These are phyloP conservation scores for Talaromyces wortmannii DNA, from an alignment of 495 filamentous ascomycete genomes.

Conservation along the genomic window DNA sequence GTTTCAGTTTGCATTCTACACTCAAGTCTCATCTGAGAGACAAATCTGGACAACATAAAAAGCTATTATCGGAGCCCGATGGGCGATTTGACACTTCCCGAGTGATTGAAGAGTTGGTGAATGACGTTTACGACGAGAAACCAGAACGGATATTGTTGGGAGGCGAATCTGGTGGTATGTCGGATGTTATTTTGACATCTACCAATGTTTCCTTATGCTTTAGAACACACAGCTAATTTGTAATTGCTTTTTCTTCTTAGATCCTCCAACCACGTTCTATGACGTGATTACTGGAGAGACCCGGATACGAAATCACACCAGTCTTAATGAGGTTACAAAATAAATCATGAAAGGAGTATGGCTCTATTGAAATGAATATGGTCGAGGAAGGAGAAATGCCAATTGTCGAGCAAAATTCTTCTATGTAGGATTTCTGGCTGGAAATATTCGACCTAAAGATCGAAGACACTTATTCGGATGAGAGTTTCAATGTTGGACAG, in stretches of 20 bases:
- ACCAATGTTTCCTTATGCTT: too few species aligned
- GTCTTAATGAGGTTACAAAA: not conserved
- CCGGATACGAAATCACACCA: not conserved
- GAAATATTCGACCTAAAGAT: too few species aligned
- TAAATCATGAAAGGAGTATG: not conserved
- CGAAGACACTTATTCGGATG: too few species aligned
- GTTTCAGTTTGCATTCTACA: conserved; percentile 4
- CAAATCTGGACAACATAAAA: not conserved
- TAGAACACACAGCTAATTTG: too few species aligned
- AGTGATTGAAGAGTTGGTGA: conserved; percentile 3
- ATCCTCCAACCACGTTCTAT: not conserved
- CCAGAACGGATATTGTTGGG: not conserved
- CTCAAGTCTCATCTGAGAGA: conserved; percentile 2
- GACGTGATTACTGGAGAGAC: not conserved
- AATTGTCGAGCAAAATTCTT: too few species aligned
- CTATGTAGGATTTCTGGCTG: too few species aligned
- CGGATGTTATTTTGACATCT: not conserved
- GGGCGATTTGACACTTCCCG: conserved; percentile 2
- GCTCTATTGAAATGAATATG: too few species aligned
- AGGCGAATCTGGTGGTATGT: not conserved
- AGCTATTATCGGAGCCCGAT: conserved; percentile 1
- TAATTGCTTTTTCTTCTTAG: not conserved
- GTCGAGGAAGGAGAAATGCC: too few species aligned
- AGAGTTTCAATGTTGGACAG: too few species aligned
- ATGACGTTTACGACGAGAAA: not conserved